Evolutionary conservation across 2,329 filamentous ascomycete species (phyloP), one percentile per base, ranked within the genome.

Genomic region (Corynespora cassiicola): DNA sequence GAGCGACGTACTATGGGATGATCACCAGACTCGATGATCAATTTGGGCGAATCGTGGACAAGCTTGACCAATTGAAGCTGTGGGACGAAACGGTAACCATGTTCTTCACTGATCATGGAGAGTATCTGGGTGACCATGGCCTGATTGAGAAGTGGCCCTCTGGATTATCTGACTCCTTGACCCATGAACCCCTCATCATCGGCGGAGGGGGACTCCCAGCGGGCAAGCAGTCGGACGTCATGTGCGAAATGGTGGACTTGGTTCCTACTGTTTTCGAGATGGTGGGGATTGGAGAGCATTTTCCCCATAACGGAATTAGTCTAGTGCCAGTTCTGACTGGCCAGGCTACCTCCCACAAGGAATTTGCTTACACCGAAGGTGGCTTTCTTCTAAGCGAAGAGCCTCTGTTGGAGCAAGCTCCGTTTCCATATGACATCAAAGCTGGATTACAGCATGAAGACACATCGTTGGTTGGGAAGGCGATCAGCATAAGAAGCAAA

Each of bases 61-160:
- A 57, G 4, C 43, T 71, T 2, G 62, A 73, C 7, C 56, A 64
- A 0, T 46, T 63, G 1, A 60, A 50, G 1, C 46, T 71, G 0
- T 74, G 69, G 66, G 54, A 69, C 4, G 52, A 64, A 6, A 74
- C 72, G 0, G 59, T 75, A 0, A 73, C 71, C 1, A 63, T 75
- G 58, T 73, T 75, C 46, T 74, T 72, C 36, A 73, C 71, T 0
- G 71, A 74, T 28, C 73, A 74, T 39, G 74, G 73, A 3, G 72
- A 77, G 35, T 77, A 72, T 33, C 65, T 77, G 0, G 74, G 73
- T 9, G 73, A 77, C 34, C 63, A 75, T 35, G 73, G 73, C 0
- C 52, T 76, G 9, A 72, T 78, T 15, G 74, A 77, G 50, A 77
- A 77, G 39, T 76, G 74, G 73, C 73, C 72, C 0, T 73, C 69